phyloP scores from a whole-genome alignment of 2,329 filamentous ascomycete species.

The Epichloe amarillans region DNA sequence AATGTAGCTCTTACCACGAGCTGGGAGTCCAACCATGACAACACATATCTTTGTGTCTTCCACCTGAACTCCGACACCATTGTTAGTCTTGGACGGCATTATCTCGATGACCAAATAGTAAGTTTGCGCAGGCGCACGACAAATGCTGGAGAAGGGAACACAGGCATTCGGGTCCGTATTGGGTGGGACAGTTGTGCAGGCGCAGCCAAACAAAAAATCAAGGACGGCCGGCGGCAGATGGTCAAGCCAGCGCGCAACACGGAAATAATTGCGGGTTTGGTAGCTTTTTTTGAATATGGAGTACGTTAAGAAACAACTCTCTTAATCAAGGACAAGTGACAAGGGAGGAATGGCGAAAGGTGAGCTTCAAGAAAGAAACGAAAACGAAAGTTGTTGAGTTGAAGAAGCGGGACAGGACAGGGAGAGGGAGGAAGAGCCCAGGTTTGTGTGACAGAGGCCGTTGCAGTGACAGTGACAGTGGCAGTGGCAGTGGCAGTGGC shows the following conservation, averaged over 20 bases:
- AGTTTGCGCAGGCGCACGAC: conserved; percentile 8
- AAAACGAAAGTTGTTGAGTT: background rate
- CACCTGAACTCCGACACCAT: conserved; percentile 66
- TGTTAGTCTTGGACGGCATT: conserved; percentile 37
- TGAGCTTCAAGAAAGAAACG: background rate
- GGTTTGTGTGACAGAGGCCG: background rate
- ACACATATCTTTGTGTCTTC: conserved; percentile 96
- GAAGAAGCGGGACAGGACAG: background rate
- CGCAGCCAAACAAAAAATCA: background rate
- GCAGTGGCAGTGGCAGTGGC: too few relatives aligned
- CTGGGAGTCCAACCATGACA: conserved; percentile 95
- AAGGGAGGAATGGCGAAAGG: background rate
- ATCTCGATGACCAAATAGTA: conserved; percentile 8
- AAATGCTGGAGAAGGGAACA: conserved; percentile 2
- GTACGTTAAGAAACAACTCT: background rate
- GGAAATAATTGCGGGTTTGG: background rate
- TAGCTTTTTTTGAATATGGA: background rate
- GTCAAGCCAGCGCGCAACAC: background rate
- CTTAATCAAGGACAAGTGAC: too few relatives aligned
- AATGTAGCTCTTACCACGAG: conserved; percentile 92
- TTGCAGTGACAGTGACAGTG: background rate
- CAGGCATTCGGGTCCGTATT: conserved; percentile 4
- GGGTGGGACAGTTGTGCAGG: background rate
- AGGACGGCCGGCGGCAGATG: background rate
- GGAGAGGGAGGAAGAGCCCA: background rate